These are phyloP conservation scores for Fraxinus ornus DNA, from an alignment of 305 asterid species.

Conservation along the genomic window DNA sequence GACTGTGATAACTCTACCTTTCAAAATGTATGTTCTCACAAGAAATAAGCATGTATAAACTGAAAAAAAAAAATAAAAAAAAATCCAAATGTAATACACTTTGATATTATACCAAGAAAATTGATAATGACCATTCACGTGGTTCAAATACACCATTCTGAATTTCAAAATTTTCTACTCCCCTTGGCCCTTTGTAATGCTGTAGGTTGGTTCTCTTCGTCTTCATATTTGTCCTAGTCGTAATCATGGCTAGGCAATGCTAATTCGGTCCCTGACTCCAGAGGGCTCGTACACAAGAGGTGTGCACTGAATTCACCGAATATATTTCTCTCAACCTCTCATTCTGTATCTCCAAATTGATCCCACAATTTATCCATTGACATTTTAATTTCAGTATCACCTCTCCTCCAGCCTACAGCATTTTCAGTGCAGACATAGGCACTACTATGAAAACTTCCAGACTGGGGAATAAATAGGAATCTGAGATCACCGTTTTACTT, in stretches of 20 bases:
- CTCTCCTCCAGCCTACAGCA: not conserved
- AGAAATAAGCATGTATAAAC: not conserved
- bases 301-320: not conserved
- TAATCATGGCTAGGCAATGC: not conserved
- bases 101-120: not conserved
- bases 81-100: not conserved
- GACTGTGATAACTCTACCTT: not conserved
- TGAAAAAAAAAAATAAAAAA: not conserved
- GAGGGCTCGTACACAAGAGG: not conserved
- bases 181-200: not conserved
- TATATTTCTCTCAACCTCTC: constrained; percentile 1
- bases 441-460: not conserved
- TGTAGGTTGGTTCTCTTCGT: not conserved
- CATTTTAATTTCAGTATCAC: not conserved
- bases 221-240: not conserved
- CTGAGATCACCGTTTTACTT: not conserved
- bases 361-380: not conserved
- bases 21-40: not conserved
- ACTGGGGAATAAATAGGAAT: not conserved
- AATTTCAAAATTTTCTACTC: not conserved
- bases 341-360: not conserved
- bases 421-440: not conserved
- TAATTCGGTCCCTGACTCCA: not conserved
- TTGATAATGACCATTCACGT: not conserved
- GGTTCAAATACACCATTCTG: not conserved